Conservation (phyloP, 108 stramenopile species). For the Cyclostephanos tholiformis region DNA sequence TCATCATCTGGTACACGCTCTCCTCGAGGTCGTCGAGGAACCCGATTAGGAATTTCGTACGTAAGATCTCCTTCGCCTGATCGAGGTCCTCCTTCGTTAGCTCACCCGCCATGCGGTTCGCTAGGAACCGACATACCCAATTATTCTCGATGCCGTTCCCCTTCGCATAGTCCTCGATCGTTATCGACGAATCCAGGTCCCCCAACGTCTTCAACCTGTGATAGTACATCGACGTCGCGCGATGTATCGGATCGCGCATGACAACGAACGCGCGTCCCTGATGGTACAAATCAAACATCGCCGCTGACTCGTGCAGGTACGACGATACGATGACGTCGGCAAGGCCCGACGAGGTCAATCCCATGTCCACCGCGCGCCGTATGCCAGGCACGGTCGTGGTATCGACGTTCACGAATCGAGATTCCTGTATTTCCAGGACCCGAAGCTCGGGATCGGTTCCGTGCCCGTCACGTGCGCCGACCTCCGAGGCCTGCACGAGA, state of each 20-base stretch:
- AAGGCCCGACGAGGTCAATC: constrained; percentile 38
- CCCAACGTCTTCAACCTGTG: constrained; percentile 27
- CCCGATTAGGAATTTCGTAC: constrained; percentile 52
- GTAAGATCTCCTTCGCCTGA: constrained; percentile 51
- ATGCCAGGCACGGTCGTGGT: constrained; percentile 48
- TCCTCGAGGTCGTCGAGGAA: constrained; percentile 56
- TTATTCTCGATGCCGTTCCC: constrained; percentile 64
- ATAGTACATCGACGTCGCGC: constrained; percentile 55
- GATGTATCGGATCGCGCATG: constrained; percentile 51
- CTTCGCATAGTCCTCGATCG: constrained; percentile 53
- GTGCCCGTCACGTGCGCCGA: constrained; percentile 54
- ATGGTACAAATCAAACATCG: constrained; percentile 48
- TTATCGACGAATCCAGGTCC: constrained; percentile 37
- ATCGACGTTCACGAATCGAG: constrained; percentile 58
- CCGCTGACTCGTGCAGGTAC: constrained; percentile 44
- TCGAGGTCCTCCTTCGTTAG: constrained; percentile 56
- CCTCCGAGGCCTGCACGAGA: constrained; percentile 38
- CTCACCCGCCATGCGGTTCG: constrained; percentile 53
- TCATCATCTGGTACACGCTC: constrained; percentile 44
- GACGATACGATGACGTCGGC: constrained; percentile 52
- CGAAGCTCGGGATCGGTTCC: constrained; percentile 33
- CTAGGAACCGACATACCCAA: constrained; percentile 56
- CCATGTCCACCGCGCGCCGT: constrained; percentile 50
- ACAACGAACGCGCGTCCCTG: constrained; percentile 54
- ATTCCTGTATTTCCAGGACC: constrained; percentile 39